Evolutionary conservation across 257 asterid species (phyloP).

Genomic region (Salvia rosmarinus): DNA sequence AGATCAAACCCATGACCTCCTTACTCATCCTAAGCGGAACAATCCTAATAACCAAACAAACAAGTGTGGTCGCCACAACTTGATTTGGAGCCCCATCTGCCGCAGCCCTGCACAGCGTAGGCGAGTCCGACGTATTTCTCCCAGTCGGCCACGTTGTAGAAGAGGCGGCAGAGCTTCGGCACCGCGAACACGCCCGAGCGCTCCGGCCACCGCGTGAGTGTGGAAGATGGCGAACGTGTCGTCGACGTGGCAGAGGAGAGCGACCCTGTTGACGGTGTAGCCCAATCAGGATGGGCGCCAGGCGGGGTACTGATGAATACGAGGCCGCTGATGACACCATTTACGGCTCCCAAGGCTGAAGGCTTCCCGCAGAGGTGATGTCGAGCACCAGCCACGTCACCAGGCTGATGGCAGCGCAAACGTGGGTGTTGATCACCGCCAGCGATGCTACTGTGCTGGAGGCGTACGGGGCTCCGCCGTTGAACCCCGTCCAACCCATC

Average conservation of each 20-base stretch:
- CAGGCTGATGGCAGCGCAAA: conserved; percentile 60
- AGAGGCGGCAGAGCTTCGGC: conserved; percentile 48
- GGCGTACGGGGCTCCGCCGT: conserved; percentile 66
- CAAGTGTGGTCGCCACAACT: conserved; percentile 41
- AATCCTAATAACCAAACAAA: conserved; percentile 46
- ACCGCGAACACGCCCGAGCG: conserved; percentile 50
- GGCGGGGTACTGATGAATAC: conserved; percentile 54
- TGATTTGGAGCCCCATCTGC: conserved; percentile 54
- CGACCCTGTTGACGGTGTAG: conserved; percentile 21
- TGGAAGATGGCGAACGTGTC: conserved; percentile 60
- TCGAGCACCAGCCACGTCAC: conserved; percentile 60
- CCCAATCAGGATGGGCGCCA: conserved; percentile 42
- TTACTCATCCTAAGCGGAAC: conserved; percentile 53
- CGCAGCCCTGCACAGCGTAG: conserved; percentile 49
- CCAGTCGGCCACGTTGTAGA: conserved; percentile 47
- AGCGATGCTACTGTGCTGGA: conserved; percentile 44
- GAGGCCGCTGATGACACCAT: conserved; percentile 61
- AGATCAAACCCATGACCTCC: conserved; percentile 29
- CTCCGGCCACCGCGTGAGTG: conserved; percentile 58
- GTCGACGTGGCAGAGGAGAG: conserved; percentile 39
- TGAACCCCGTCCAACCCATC: conserved; percentile 75
- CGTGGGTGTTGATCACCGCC: conserved; percentile 64
- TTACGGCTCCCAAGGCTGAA: conserved; percentile 51
- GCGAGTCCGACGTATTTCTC: conserved; percentile 54
- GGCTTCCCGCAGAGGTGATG: conserved; percentile 48